Conservation (phyloP, 2,329 filamentous ascomycete species). For the Fusarium cyanostomum region DNA sequence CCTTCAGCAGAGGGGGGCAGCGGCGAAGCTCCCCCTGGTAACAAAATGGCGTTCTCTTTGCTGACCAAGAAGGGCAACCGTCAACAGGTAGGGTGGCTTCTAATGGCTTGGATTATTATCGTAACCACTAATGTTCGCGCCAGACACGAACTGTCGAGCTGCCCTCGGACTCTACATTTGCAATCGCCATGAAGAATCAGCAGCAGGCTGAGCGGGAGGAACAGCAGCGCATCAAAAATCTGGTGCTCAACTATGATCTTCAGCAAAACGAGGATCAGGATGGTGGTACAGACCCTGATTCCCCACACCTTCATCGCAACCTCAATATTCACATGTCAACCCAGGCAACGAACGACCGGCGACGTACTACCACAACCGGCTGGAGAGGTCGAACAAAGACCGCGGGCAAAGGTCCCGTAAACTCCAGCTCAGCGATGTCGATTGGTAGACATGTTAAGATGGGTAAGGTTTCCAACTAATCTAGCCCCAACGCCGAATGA, state of each 20-base stretch:
- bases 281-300: conserved; percentile 61
- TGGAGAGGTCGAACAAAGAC: conserved; percentile 67
- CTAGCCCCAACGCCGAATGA: conserved; percentile 12
- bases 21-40: conserved; percentile 37
- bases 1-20: conserved; percentile 42
- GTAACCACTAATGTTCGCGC: conserved; percentile 22
- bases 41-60: conserved; percentile 95
- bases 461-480: conserved; percentile 30
- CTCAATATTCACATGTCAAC: conserved; percentile 60
- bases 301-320: conserved; percentile 22
- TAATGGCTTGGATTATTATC: not conserved
- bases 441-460: conserved; percentile 75
- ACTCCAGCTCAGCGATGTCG: conserved; percentile 94
- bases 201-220: conserved; percentile 95
- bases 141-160: conserved; percentile 92
- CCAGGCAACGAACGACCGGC: conserved; percentile 61
- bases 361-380: conserved; percentile 62
- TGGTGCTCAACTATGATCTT: conserved; percentile 96
- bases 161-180: conserved; percentile 91
- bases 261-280: conserved; percentile 83
- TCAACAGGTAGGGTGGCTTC: conserved; percentile 74
- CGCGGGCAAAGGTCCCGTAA: conserved; percentile 86
- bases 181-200: conserved; percentile 94
- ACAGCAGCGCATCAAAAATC: conserved; percentile 97
- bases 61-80: conserved; percentile 96